Evolutionary conservation across 176 grass and related monocot genomes (phyloP).

Genomic region (Carex cristatella): DNA sequence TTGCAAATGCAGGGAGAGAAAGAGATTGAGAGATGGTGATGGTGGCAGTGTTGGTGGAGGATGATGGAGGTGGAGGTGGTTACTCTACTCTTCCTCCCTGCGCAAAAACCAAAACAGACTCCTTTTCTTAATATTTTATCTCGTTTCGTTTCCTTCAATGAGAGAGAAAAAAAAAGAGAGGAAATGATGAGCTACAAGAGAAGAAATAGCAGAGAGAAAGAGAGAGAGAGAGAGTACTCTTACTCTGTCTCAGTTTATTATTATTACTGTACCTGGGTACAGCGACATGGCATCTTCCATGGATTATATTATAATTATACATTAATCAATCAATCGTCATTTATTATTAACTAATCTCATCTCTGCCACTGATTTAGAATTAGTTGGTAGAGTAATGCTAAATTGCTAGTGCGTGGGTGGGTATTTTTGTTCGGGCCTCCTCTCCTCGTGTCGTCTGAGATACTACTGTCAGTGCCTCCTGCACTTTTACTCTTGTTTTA

Average conservation of each 20-base stretch:
- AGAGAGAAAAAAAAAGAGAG: neutral
- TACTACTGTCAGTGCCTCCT: neutral
- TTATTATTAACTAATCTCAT: constrained; percentile 5
- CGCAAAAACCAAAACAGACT: neutral
- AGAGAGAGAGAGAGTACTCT: neutral
- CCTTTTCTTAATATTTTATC: constrained; percentile 6
- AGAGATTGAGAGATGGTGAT: constrained; percentile 31
- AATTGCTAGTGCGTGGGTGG: neutral
- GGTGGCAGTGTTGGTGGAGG: constrained; percentile 34
- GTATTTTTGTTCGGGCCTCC: neutral
- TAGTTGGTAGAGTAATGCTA: neutral
- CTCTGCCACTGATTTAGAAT: neutral
- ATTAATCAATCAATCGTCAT: neutral
- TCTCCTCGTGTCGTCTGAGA: neutral
- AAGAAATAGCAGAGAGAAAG: constrained; percentile 2
- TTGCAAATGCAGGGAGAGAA: constrained; percentile 4
- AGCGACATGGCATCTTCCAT: constrained; percentile 63
- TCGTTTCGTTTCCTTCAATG: neutral
- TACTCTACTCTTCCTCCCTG: constrained; percentile 18
- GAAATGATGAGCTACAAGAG: constrained; percentile 8
- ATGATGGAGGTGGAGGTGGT: constrained; percentile 27
- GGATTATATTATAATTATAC: neutral
- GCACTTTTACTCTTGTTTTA: neutral
- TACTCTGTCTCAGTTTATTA: neutral
- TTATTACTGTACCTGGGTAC: constrained; percentile 38